Percentiles rank a stretch among this genome's conserved stretches.
Conservation (phyloP, 2,329 filamentous ascomycete genomes). For the Pyrenophora tritici-repentis region DNA sequence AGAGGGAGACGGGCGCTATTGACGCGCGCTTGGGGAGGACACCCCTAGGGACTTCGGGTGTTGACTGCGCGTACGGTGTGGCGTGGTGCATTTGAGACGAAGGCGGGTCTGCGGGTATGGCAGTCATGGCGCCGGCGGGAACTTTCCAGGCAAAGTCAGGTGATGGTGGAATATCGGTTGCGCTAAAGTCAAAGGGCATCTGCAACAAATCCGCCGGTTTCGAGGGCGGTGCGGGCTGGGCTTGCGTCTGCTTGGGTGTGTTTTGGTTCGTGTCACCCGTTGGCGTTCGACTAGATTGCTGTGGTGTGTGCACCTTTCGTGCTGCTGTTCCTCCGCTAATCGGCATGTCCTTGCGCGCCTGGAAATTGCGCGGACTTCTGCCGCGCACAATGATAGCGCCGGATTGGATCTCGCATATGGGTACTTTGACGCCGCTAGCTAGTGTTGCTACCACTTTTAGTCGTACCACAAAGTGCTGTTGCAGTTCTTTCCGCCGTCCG, state of each 20-base stretch:
- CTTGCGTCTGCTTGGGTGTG: conserved; percentile 34
- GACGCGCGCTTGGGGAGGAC: conserved; percentile 44
- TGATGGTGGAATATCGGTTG: conserved; percentile 48
- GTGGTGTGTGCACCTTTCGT: conserved; percentile 61
- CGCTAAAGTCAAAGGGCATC: conserved; percentile 50
- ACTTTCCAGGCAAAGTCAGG: conserved; percentile 54
- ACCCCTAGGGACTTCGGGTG: conserved; percentile 55
- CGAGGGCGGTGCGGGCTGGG: conserved; percentile 27
- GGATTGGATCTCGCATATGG: conserved; percentile 82
- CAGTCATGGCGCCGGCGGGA: conserved; percentile 49
- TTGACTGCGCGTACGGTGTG: conserved; percentile 57
- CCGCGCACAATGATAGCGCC: conserved; percentile 93
- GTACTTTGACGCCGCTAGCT: conserved; percentile 78
- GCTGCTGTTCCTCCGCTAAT: conserved; percentile 78
- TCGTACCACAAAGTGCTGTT: conserved; percentile 92
- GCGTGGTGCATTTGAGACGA: conserved; percentile 41
- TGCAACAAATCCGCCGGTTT: conserved; percentile 46
- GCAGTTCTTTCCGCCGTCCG: conserved; percentile 88
- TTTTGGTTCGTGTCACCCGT: conserved; percentile 44
- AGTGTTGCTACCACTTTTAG: conserved; percentile 85
- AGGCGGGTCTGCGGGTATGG: conserved; percentile 48
- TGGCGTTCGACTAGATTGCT: conserved; percentile 44
- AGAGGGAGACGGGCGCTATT: conserved; percentile 59
- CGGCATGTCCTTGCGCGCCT: conserved; percentile 89
- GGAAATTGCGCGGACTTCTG: conserved; percentile 91